Percentiles rank a stretch among this genome's conserved stretches.
Conservation (phyloP, 2,329 filamentous ascomycete species). For the Ascomycota sp. region DNA sequence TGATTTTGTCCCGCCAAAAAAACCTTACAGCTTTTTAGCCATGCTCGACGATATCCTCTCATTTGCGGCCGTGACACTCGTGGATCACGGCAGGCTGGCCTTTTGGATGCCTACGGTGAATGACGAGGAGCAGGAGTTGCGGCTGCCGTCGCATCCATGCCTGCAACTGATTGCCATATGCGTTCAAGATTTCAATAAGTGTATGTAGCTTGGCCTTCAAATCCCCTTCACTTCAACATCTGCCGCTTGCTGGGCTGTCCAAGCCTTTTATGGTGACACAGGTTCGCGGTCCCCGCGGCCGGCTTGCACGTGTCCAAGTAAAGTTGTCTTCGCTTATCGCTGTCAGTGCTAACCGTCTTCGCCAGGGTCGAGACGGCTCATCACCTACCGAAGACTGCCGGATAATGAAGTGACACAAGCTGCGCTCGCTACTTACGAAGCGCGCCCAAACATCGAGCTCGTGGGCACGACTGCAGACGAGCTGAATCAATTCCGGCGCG, state of each 20-base stretch:
- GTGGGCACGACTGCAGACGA: constrained; percentile 33
- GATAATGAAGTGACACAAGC: constrained; percentile 31
- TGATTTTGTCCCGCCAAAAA: constrained; percentile 69
- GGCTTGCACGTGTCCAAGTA: not conserved
- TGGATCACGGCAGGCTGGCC: constrained; percentile 58
- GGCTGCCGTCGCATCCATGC: constrained; percentile 55
- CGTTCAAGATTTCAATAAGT: constrained; percentile 77
- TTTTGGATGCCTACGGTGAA: constrained; percentile 97
- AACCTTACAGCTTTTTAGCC: constrained; percentile 75
- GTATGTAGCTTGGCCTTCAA: constrained; percentile 19
- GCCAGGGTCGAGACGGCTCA: constrained; percentile 65
- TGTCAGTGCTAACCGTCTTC: constrained; percentile 3
- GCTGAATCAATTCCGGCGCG: constrained; percentile 37
- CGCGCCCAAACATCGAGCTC: constrained; percentile 9
- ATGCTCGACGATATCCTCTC: constrained; percentile 80
- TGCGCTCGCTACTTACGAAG: constrained; percentile 17
- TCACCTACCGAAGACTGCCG: constrained; percentile 60
- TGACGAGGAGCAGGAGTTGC: constrained; percentile 54
- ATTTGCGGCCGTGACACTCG: constrained; percentile 58
- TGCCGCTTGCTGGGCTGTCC: not conserved
- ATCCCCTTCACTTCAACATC: not conserved
- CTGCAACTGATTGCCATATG: constrained; percentile 58
- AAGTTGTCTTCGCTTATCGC: not conserved
- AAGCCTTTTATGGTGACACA: not conserved
- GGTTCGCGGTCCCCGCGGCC: not conserved